These are phyloP conservation scores for Durusdinium trenchii DNA, from an alignment of 73 alveolate genomes.

Conservation along the genomic window DNA sequence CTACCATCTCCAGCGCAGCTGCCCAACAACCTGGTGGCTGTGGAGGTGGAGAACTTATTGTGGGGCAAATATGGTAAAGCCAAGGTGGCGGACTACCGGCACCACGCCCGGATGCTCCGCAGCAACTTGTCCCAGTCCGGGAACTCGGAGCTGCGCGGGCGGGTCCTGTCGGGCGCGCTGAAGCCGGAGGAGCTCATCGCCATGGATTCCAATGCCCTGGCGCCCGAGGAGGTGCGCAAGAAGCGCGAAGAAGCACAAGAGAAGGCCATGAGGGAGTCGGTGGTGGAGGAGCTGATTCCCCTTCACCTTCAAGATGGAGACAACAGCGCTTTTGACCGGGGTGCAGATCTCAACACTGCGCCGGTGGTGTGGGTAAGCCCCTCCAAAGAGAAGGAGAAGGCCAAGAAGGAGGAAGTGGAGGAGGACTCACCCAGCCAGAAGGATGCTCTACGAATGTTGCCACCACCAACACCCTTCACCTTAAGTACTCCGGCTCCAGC, in stretches of 20 bases:
- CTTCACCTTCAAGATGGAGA: conserved; percentile 24
- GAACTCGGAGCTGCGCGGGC: conserved; percentile 73
- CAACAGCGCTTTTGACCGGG: conserved; percentile 58
- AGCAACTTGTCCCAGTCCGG: conserved; percentile 47
- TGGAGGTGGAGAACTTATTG: conserved; percentile 67
- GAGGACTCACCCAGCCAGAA: background rate
- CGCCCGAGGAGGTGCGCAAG: conserved; percentile 72
- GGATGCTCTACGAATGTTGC: conserved; percentile 46
- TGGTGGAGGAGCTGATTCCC: conserved; percentile 74
- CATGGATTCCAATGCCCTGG: conserved; percentile 74
- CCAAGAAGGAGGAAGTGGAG: conserved; percentile 15
- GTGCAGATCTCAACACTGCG: conserved; percentile 81
- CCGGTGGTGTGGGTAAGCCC: conserved; percentile 91
- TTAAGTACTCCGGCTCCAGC: conserved; percentile 7
- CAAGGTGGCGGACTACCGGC: conserved; percentile 78
- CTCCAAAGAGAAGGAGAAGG: conserved; percentile 30
- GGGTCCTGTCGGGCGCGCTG: conserved; percentile 71
- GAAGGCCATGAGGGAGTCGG: conserved; percentile 90
- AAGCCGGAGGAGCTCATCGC: conserved; percentile 50
- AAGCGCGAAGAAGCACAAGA: conserved; percentile 49
- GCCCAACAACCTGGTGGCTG: conserved; percentile 74
- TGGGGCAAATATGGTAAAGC: conserved; percentile 50
- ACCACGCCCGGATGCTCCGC: conserved; percentile 93
- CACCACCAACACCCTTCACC: conserved; percentile 91
- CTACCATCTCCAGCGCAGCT: conserved; percentile 67